Evolutionary conservation across 2,329 filamentous ascomycete species (phyloP).

Genomic region (Trichophyton rubrum): DNA sequence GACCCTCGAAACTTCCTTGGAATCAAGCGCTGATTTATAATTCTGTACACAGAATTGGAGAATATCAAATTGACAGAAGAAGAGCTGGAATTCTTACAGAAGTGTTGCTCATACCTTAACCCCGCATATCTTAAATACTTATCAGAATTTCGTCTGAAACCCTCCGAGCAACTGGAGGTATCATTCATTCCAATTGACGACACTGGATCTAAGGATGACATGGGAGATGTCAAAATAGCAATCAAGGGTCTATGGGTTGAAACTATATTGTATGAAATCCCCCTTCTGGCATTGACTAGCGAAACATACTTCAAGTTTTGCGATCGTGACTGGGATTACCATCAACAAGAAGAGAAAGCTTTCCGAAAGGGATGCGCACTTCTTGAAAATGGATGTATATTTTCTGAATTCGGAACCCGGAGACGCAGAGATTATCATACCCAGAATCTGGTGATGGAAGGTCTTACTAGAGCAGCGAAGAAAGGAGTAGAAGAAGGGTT

Average conservation of each 20-base stretch:
- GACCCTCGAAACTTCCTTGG: background rate
- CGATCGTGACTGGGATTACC: constrained; percentile 83
- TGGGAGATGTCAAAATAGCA: constrained; percentile 64
- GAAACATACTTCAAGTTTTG: constrained; percentile 97
- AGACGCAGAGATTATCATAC: constrained; percentile 87
- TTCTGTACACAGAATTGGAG: constrained; percentile 52
- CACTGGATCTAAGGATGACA: constrained; percentile 49
- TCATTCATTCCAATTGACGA: constrained; percentile 48
- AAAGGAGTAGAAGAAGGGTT: constrained; percentile 54
- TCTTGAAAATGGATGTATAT: constrained; percentile 68
- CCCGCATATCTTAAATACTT: constrained; percentile 69
- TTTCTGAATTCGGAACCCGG: constrained; percentile 89
- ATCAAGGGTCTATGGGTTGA: constrained; percentile 81
- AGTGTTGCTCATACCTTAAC: constrained; percentile 68
- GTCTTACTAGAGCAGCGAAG: constrained; percentile 65
- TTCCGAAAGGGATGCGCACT: constrained; percentile 67
- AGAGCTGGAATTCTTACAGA: constrained; percentile 66
- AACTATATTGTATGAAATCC: constrained; percentile 96
- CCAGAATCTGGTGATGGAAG: constrained; percentile 80
- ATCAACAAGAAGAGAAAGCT: constrained; percentile 74
- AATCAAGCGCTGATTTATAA: background rate
- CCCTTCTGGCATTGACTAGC: constrained; percentile 77
- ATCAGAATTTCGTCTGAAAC: constrained; percentile 65
- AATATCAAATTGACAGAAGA: constrained; percentile 67
- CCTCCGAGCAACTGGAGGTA: constrained; percentile 64